Evolutionary conservation across 768 basidiomycete species (phyloP), one percentile per base, ranked within the genome.

Genomic region (Amanita fuliginea): DNA sequence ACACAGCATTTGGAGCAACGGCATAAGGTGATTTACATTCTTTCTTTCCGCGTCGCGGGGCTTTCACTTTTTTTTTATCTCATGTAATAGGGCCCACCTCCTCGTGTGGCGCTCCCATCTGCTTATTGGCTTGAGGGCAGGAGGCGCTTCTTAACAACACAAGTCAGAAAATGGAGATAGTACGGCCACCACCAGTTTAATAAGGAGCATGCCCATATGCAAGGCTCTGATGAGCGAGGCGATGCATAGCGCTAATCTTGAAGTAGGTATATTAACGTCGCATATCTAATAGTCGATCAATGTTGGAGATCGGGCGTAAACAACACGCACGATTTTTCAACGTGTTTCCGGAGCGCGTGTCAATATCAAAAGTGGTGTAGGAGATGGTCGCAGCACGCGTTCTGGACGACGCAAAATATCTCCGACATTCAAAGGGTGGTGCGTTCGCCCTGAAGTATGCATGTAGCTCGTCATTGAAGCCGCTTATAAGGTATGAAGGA

Each of bases 311-410:
- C 14, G 28, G 26, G 26, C 42, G 26, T 19, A 43, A 43, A 26
- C 6, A 28, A 16, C 26, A 43, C 42, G 42, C 42, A 43, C 42
- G 42, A 28, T 43, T 43, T 43, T 43, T 43, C 42, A 46, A 46
- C 44, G 44, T 46, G 44, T 46, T 46, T 34, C 44, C 10, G 2
- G 13, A 19, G 44, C 44, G 19, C 34, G 44, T 43, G 42, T 28
- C 42, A 28, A 43, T 43, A 43, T 43, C n/a, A 30, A 42, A n/a
- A 16, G 11, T 28, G 24, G n/a, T 7, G 21, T 22, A 26, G n/a
- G 30, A 28, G 26, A 26, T 6, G 26, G 42, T 26, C n/a, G n/a
- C 14, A 30, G 6, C 26, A 43, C n/a, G 42, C 26, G 16, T 26
- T 43, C 32, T 30, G 42, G 14, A 43, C 24, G 14, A 43, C 24